Percentiles rank a stretch among this genome's conserved stretches.
phyloP scores from a whole-genome alignment of 2,329 filamentous ascomycete species.

The Ophiostoma quercus region DNA sequence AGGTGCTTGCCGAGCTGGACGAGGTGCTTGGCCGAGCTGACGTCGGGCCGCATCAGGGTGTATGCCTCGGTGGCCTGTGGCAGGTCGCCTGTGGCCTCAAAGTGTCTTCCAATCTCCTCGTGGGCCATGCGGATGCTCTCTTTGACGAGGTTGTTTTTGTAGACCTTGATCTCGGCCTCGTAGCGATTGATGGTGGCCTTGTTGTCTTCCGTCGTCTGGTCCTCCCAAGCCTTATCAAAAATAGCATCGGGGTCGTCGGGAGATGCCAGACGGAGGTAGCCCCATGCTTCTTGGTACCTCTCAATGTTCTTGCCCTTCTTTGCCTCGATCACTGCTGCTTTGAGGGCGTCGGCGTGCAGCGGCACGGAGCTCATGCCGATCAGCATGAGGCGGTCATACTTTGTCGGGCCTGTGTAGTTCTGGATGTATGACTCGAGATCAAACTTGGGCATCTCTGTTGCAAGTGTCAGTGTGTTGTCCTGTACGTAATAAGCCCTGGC shows the following conservation, averaged over 20 bases:
- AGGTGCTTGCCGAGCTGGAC: constrained; percentile 76
- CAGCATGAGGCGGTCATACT: constrained; percentile 71
- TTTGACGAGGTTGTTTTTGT: constrained; percentile 95
- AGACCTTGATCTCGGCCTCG: constrained; percentile 79
- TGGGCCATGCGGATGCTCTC: constrained; percentile 92
- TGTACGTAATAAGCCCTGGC: neutral
- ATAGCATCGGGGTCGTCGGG: constrained; percentile 63
- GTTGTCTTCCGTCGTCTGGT: constrained; percentile 60
- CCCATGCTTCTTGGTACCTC: constrained; percentile 64
- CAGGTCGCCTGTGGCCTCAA: constrained; percentile 72
- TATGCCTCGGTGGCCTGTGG: constrained; percentile 70
- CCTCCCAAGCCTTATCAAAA: constrained; percentile 70
- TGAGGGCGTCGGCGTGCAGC: constrained; percentile 74
- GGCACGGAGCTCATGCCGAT: constrained; percentile 75
- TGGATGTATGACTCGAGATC: constrained; percentile 86
- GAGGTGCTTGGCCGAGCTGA: constrained; percentile 76
- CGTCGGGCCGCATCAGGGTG: constrained; percentile 82
- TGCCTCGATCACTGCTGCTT: constrained; percentile 68
- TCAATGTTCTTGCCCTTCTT: constrained; percentile 68
- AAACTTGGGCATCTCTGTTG: constrained; percentile 71
- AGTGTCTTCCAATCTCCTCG: constrained; percentile 82
- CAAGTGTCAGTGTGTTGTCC: neutral
- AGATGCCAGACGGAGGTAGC: constrained; percentile 57
- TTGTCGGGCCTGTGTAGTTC: constrained; percentile 81
- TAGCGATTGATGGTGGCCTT: constrained; percentile 67